A percentile compares a stretch with the other conserved stretches of the same genome.
Conservation (phyloP, 805 yeast species). For the Candida maltosa region DNA sequence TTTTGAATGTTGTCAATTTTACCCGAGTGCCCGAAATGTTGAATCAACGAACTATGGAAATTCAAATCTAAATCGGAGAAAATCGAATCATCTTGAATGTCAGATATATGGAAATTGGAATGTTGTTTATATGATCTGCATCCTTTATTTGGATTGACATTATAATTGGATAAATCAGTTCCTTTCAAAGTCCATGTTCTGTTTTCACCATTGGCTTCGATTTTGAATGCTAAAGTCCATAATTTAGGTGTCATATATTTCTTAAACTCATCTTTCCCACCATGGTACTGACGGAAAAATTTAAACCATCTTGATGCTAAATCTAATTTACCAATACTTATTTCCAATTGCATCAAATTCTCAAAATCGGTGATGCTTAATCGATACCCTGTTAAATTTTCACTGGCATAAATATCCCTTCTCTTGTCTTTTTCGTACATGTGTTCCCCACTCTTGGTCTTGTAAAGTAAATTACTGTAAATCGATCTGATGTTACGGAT, state of each 20-base stretch:
- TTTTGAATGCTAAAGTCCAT: constrained; percentile 34
- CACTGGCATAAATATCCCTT: constrained; percentile 13
- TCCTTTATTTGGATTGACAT: not conserved
- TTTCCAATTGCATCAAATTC: constrained; percentile 34
- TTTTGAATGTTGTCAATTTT: constrained; percentile 17
- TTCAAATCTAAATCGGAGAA: constrained; percentile 3
- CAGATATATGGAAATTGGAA: not conserved
- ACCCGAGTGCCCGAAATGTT: constrained; percentile 28
- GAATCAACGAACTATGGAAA: constrained; percentile 22
- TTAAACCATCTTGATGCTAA: constrained; percentile 39
- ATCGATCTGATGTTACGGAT: constrained; percentile 16
- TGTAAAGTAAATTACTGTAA: constrained; percentile 21
- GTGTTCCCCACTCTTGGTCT: constrained; percentile 9
- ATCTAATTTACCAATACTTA: constrained; percentile 33
- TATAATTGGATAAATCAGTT: constrained; percentile 13
- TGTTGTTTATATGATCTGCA: not conserved
- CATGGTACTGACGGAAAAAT: constrained; percentile 24
- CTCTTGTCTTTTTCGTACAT: constrained; percentile 19
- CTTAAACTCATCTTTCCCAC: constrained; percentile 7
- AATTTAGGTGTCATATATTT: constrained; percentile 25
- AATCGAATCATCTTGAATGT: not conserved
- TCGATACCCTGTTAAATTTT: constrained; percentile 5
- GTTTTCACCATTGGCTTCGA: constrained; percentile 30
- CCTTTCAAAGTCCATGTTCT: constrained; percentile 25
- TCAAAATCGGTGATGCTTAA: constrained; percentile 27